Base-by-base conservation (phyloP, 148 eudicot species). In the Amaranthus cruentus region DNA sequence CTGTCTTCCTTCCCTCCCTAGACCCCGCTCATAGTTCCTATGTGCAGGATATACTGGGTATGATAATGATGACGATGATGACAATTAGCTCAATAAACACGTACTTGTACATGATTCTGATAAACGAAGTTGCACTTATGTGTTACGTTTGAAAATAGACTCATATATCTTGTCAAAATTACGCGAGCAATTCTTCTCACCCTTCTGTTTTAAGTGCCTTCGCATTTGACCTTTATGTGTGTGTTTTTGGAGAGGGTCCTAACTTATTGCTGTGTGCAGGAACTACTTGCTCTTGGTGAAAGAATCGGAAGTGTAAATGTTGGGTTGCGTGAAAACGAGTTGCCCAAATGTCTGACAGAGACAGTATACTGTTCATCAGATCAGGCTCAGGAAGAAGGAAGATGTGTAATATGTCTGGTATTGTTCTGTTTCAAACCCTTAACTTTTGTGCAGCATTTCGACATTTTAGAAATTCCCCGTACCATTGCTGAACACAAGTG, bases 391-490 rank as follows among this genome's bases (percentile, higher is more conserved):
- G 92, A 87, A 60, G 96, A 87, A 72, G 95, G 81, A 77, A 89
- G 70, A 70, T 93, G 98, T 60, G 92, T 83, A 21, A 93, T 93
- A 53, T 91, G 98, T 84, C 82, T 93, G 98, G 98, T 93, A 68
- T 79, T 84, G 75, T 50, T 62, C 67, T 38, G 5, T 59, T 58
- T 18, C 13, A 12, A 58, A 43, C 50, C 51, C 6, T 65, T 9
- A 0, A n/a, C 54, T 69, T 18, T 4, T 50, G 13, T 66, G 64
- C 56, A 69, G 8, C 42, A 50, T 63, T 5, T 60, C 60, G 6
- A 55, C 63, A 10, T 62, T 59, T 47, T 68, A 7, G 49, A 61
- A 38, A 28, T 28, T 57, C 53, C 49, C 53, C 49, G 21, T 65
- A 52, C 18, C 21, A 9, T 9, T 50, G n/a, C 44, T 47, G 12